A percentile compares a stretch with the other conserved stretches of the same genome.
phyloP scores from a whole-genome alignment of 2,329 filamentous ascomycete genomes.

The Colletotrichum lentis region DNA sequence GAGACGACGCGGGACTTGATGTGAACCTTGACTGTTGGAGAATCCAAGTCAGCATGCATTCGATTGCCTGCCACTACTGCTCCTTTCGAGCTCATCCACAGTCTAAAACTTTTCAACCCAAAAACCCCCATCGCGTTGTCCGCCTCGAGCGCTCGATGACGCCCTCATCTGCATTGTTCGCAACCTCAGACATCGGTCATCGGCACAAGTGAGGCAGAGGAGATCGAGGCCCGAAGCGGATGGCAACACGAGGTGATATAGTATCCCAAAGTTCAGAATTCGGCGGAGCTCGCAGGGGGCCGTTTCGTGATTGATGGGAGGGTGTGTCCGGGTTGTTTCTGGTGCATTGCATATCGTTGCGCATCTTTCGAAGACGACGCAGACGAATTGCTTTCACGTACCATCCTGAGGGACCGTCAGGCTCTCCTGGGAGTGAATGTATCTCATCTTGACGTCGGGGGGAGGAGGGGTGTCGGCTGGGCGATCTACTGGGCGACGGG shows the following conservation, averaged over 20 bases:
- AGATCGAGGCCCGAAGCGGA: slow-evolving; percentile 5
- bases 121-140: slow-evolving; percentile 26
- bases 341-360: slow-evolving; percentile 19
- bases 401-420: slow-evolving; percentile 96
- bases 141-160: slow-evolving; percentile 20
- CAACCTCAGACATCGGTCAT: background rate
- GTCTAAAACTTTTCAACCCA: slow-evolving; percentile 40
- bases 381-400: slow-evolving; percentile 63
- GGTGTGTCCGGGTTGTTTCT: background rate
- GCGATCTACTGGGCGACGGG: slow-evolving; percentile 35
- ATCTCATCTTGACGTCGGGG: slow-evolving; percentile 89
- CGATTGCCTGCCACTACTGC: slow-evolving; percentile 40
- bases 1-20: slow-evolving; percentile 98
- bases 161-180: slow-evolving; percentile 1
- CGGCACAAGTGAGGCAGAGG: slow-evolving; percentile 3
- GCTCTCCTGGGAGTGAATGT: slow-evolving; percentile 98
- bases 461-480: slow-evolving; percentile 46
- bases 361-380: slow-evolving; percentile 6
- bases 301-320: slow-evolving; percentile 21
- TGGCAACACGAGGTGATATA: slow-evolving; percentile 17
- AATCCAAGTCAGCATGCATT: slow-evolving; percentile 48
- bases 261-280: slow-evolving; percentile 36
- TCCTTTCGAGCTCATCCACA: slow-evolving; percentile 41
- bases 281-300: slow-evolving; percentile 36
- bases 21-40: slow-evolving; percentile 84